A percentile compares a stretch with the other conserved stretches of the same genome.
Conservation (phyloP, 164 flowering plant genomes). For the Vitis labrusca region DNA sequence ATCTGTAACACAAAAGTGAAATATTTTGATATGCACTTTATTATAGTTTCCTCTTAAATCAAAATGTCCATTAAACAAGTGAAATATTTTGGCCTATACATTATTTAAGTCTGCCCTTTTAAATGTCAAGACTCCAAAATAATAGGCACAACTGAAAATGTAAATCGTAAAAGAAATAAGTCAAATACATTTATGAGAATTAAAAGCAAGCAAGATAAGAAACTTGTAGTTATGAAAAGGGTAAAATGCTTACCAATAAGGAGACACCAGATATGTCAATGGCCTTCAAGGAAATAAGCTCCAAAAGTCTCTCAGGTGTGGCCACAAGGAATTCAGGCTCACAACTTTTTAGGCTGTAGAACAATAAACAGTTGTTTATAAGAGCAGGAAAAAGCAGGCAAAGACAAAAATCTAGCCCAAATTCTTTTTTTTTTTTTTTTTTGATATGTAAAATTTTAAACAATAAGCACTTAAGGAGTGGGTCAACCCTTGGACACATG, state of each 20-base stretch:
- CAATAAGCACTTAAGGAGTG: no score
- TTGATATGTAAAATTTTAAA: no score
- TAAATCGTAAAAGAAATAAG: not conserved
- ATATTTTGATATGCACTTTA: no score
- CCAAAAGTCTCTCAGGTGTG: conserved; percentile 86
- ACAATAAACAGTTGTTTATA: not conserved
- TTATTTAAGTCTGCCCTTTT: not conserved
- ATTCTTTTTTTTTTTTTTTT: no score
- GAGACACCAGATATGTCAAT: conserved; percentile 70
- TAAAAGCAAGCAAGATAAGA: not conserved
- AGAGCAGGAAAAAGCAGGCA: not conserved
- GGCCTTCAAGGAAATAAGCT: conserved; percentile 71
- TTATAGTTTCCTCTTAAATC: not conserved
- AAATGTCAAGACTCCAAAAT: not conserved
- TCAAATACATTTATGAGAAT: not conserved
- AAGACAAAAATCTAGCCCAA: not conserved
- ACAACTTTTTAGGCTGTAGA: conserved; percentile 64
- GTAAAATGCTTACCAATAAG: conserved; percentile 55
- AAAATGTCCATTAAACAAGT: not conserved
- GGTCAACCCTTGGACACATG: no score
- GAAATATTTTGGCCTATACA: not conserved
- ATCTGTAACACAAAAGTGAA: no score
- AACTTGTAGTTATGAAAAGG: not conserved
- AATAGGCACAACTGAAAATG: not conserved
- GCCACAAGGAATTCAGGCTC: conserved; percentile 94